Evolutionary conservation across 2,329 filamentous ascomycete genomes (phyloP).

Genomic region (Mycosphaerelloides madeirae): DNA sequence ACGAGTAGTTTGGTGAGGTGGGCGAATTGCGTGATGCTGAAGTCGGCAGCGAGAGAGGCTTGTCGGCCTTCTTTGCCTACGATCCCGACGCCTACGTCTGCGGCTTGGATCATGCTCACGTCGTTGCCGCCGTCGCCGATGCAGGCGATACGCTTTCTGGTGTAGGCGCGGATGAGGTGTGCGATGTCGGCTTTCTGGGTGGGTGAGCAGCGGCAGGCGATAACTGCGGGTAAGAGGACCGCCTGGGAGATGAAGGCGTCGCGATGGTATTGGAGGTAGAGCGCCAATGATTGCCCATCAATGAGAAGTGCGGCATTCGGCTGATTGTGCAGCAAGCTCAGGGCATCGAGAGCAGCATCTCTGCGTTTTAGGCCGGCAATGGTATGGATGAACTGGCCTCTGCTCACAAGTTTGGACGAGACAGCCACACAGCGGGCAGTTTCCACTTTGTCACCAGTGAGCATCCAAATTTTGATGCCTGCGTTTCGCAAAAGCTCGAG

Average conservation of each 20-base stretch:
- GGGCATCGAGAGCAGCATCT: slow-evolving; percentile 77
- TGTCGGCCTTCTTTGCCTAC: slow-evolving; percentile 97
- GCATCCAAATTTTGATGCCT: slow-evolving; percentile 99
- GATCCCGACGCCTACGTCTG: slow-evolving; percentile 95
- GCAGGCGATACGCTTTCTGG: slow-evolving; percentile 92
- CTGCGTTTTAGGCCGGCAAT: slow-evolving; percentile 71
- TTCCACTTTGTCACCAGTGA: slow-evolving; percentile 97
- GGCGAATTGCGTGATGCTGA: slow-evolving; percentile 91
- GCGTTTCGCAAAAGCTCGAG: slow-evolving; percentile 93
- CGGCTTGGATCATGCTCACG: slow-evolving; percentile 98
- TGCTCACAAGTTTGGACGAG: slow-evolving; percentile 85
- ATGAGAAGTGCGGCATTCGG: slow-evolving; percentile 83
- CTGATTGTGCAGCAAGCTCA: slow-evolving; percentile 84
- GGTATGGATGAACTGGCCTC: slow-evolving; percentile 94
- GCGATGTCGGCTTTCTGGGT: slow-evolving; percentile 96
- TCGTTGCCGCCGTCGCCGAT: slow-evolving; percentile 98
- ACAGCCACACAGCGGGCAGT: slow-evolving; percentile 95
- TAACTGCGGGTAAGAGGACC: slow-evolving; percentile 81
- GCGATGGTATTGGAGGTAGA: slow-evolving; percentile 79
- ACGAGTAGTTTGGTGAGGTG: slow-evolving; percentile 96
- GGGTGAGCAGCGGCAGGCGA: slow-evolving; percentile 93
- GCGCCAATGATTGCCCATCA: slow-evolving; percentile 81
- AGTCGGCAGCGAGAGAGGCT: slow-evolving; percentile 90
- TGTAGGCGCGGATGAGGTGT: slow-evolving; percentile 80
- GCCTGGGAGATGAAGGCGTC: slow-evolving; percentile 83